Evolutionary conservation across 148 eudicot genomes (phyloP), one percentile per base, ranked within the genome.

Genomic region (Rhododendron ovatum): DNA sequence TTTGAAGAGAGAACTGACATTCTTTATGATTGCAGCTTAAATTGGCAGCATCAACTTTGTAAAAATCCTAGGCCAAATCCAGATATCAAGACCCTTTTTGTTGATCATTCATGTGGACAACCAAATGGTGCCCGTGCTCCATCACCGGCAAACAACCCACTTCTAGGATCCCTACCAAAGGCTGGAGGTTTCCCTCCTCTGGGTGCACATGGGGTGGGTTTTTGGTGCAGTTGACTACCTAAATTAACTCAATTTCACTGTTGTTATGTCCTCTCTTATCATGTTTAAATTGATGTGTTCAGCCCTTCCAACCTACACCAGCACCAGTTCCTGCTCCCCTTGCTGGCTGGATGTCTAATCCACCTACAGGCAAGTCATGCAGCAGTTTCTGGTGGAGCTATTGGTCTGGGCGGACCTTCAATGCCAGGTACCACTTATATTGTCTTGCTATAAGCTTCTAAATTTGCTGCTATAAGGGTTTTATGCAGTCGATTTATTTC

Each of bases 291-390:
- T 12, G 41, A 17, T 86, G 45, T 71, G 41, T 90, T 80, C 86
- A 97, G 99, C 98, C 98, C 17, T 96, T 97, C 85, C 98, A 94
- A 91, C 92, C 95, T 79, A 83, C 93, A 76, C 93, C 93, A 37
- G 91, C 93, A 2, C 83, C 95, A 57, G 93, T 93, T 74, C 92
- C 95, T 48, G 89, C 96, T 45, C 93, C 92, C 4, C 94, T 97
- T 86, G 99, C 96, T 88, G 98, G 98, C 84, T 97, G 99, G 99
- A 97, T 97, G 99, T 90, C 98, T 67, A 97, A 91, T 90, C 93
- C 98, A 86, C 87, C 96, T 24, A 76, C 92, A 41, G 92, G 92
- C 90, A 37, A 63, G 89, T 59, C 99, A 95, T 88, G 94, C 95
- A 76, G 92, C 98, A 22, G 94, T 91, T 86, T 93, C 99, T 81